Evolutionary conservation across 352 stramenopile genomes (phyloP).

Genomic region (Pythium volutum): DNA sequence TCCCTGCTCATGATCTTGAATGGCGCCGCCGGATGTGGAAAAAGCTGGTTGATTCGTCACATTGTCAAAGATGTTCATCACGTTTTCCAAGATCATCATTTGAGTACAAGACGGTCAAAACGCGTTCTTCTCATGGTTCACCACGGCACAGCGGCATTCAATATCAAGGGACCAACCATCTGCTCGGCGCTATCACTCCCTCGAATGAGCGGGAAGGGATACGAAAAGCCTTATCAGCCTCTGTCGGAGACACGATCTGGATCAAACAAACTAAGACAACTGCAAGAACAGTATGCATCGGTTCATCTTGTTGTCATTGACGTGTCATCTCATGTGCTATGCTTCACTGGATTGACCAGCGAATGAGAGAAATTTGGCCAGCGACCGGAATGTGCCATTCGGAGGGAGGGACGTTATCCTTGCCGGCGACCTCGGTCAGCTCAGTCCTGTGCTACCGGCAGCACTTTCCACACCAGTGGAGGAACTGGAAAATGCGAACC

Average conservation of each 20-base stretch:
- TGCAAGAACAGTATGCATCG: not conserved
- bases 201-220: too few relatives aligned
- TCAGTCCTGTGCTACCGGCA: not conserved
- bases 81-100: not conserved
- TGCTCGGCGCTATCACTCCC: not conserved
- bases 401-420: not conserved
- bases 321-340: not conserved
- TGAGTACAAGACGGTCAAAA: not conserved
- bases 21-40: too few relatives aligned
- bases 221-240: too few relatives aligned
- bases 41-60: too few relatives aligned
- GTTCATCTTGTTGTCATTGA: not conserved
- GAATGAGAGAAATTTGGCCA: not conserved
- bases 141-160: conserved; percentile 1
- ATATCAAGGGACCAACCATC: not conserved
- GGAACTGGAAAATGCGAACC: not conserved
- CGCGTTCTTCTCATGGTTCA: not conserved
- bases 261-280: not conserved
- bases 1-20: too few relatives aligned
- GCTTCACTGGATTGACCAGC: not conserved
- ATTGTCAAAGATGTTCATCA: not conserved
- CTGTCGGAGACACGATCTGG: not conserved
- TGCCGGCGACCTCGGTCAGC: not conserved
- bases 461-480: not conserved
- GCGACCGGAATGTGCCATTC: not conserved